Percentiles rank a stretch among this genome's conserved stretches.
Conservation (phyloP, 495 filamentous ascomycete genomes). For the Hypomontagnella submonticulosa region DNA sequence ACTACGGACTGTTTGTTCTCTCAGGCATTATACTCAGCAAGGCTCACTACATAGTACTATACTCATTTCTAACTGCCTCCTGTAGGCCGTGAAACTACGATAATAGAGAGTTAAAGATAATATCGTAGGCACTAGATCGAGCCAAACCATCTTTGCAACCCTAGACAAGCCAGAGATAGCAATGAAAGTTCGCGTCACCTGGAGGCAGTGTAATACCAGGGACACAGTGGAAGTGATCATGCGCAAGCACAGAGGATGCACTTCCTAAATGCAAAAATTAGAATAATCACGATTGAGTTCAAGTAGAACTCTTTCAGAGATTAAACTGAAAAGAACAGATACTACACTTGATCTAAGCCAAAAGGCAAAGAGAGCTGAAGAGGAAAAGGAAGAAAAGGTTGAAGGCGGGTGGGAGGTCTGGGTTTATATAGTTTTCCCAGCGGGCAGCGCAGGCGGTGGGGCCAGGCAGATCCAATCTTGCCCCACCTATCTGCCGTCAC, state of each 20-base stretch:
- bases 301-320: slow-evolving; percentile 65
- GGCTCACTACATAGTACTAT: no score
- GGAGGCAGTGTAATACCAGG: slow-evolving; percentile 82
- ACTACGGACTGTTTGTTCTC: no score
- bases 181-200: slow-evolving; percentile 76
- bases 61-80: no score
- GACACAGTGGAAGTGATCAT: slow-evolving; percentile 75
- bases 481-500: slow-evolving; percentile 7
- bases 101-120: no score
- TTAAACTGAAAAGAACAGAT: slow-evolving; percentile 97
- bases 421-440: slow-evolving; percentile 14
- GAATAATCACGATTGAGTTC: slow-evolving; percentile 75
- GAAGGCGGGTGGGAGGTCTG: slow-evolving; percentile 27
- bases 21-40: no score
- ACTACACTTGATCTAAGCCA: slow-evolving; percentile 93
- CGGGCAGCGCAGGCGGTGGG: slow-evolving; percentile 24
- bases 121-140: background rate
- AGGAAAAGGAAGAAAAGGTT: slow-evolving; percentile 34
- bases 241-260: slow-evolving; percentile 78
- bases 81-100: no score
- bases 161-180: slow-evolving; percentile 59
- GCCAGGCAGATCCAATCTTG: slow-evolving; percentile 19
- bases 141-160: slow-evolving; percentile 64
- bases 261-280: slow-evolving; percentile 69
- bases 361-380: slow-evolving; percentile 54